Base-by-base conservation (phyloP, 352 stramenopile species). In the Phytophthora rubi region DNA sequence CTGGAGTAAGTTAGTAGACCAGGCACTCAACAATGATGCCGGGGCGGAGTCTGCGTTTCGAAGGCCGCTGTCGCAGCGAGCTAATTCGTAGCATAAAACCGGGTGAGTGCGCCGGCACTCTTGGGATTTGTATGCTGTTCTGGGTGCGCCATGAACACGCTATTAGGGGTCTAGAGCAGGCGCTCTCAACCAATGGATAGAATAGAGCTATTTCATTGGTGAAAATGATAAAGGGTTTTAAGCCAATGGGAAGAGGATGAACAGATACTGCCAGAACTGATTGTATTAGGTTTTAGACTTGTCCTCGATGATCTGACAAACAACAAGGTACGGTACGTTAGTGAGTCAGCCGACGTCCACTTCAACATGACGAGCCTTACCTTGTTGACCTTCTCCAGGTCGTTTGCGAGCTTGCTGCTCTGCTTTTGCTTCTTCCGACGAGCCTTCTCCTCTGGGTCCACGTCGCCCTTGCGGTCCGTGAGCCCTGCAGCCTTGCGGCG, bases 311-410 rank as follows among this genome's bases (percentile, higher is more conserved):
- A 86, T 70, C 76, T 83, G 47, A 2, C 52, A 53, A 33, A 33
- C 8, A 55, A 66, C 21, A 61, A 51, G 42, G 42, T 10, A 55
- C 2, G 48, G 45, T 54, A 30, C 26, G 45, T 53, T 35, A 59
- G 32, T 48, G 30, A 32, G 37, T 49, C 35, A 10, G 21, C 5
- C 4, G n/a, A 21, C 23, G 10, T 51, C 44, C 37, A 69, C 53
- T 35, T 52, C 61, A 76, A 52, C 28, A 54, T 35, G 45, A 35
- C 0, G 4, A 8, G 49, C 48, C 73, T 18, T 65, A 92, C 82
- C 81, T 91, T 84, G 62, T 81, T 89, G 62, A 93, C 89, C 77
- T 91, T 91, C 55, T 88, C 79, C 12, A 93, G 75, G 28, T 91
- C 85, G 59, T 79, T 90, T 39, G 82, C 69, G 10, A 93, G 68